Percentiles rank a stretch among this genome's conserved stretches.
These are phyloP conservation scores for Pigoraptor vietnamica DNA, from an alignment of 78 protist genomes.

Conservation along the genomic window DNA sequence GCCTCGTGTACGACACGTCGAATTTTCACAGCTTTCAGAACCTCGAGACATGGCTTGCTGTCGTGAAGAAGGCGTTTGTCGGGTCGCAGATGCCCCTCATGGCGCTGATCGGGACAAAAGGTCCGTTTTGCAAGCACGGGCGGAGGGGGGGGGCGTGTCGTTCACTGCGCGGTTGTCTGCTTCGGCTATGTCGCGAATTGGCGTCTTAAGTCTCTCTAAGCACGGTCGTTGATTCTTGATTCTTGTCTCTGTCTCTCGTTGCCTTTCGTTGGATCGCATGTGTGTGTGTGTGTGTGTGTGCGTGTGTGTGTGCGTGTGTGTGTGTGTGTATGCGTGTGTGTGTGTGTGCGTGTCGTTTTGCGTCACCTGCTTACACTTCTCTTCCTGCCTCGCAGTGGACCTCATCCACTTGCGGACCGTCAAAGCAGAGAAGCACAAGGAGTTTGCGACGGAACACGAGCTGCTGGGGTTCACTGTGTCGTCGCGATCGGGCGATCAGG, in stretches of 20 bases:
- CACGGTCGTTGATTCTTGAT: too few species aligned
- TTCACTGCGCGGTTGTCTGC: too few species aligned
- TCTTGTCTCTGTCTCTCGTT: too few species aligned
- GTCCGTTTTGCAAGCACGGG: too few species aligned
- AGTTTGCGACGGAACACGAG: not conserved
- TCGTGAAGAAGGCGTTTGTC: not conserved
- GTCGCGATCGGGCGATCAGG: not conserved
- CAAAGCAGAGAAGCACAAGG: not conserved
- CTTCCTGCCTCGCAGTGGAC: not conserved
- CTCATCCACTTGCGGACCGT: not conserved
- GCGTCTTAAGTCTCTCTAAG: too few species aligned
- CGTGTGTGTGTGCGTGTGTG: too few species aligned
- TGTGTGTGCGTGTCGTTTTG: not conserved
- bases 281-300: too few species aligned
- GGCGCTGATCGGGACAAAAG: not conserved
- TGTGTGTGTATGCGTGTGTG: too few species aligned
- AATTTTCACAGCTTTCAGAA: not conserved
- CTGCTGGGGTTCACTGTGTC: not conserved
- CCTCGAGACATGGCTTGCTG: not conserved
- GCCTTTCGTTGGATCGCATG: too few species aligned
- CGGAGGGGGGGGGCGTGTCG: too few species aligned
- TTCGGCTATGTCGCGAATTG: too few species aligned
- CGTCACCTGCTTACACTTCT: not conserved
- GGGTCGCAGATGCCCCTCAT: not conserved
- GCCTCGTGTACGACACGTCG: not conserved